phyloP scores from a whole-genome alignment of 2,329 filamentous ascomycete species.

The Aspergillus sp. region DNA sequence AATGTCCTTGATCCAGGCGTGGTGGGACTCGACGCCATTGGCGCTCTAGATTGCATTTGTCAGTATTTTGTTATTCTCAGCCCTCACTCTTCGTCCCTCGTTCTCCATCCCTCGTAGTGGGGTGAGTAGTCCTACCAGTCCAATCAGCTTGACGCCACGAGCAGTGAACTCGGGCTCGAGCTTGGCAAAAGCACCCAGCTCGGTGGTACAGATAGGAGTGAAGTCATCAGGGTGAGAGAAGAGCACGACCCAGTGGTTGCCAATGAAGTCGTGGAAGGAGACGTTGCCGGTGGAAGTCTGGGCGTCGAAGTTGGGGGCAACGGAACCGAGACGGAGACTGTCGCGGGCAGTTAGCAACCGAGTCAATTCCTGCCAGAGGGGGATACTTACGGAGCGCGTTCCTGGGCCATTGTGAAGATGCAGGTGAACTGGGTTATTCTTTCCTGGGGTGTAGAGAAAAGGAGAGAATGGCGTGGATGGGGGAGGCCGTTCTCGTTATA shows the following conservation, averaged over 20 bases:
- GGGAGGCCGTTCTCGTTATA: not conserved
- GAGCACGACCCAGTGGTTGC: conserved; percentile 60
- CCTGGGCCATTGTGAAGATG: conserved; percentile 32
- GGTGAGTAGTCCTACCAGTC: conserved; percentile 41
- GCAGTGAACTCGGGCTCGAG: conserved; percentile 82
- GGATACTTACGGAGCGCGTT: conserved; percentile 36
- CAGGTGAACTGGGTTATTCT: not conserved
- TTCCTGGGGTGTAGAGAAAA: conserved; percentile 2
- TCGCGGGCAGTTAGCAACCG: conserved; percentile 6
- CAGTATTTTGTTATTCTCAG: too few species aligned
- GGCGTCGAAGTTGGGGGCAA: conserved; percentile 61
- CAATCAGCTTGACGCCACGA: conserved; percentile 84
- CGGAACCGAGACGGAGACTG: conserved; percentile 57
- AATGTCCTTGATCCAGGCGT: conserved; percentile 85
- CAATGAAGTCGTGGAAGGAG: conserved; percentile 65
- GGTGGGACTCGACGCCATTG: conserved; percentile 77
- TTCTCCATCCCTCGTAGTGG: too few species aligned
- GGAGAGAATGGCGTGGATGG: not conserved
- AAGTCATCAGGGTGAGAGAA: conserved; percentile 72
- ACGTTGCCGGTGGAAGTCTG: conserved; percentile 59
- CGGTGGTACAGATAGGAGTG: conserved; percentile 92
- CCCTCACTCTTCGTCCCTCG: too few species aligned
- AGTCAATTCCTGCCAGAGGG: not conserved
- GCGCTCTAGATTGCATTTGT: conserved; percentile 40
- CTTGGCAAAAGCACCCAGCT: conserved; percentile 89